Evolutionary conservation across 306 rosid species (phyloP), one percentile per base, ranked within the genome.

Genomic region (Prunus salicina): DNA sequence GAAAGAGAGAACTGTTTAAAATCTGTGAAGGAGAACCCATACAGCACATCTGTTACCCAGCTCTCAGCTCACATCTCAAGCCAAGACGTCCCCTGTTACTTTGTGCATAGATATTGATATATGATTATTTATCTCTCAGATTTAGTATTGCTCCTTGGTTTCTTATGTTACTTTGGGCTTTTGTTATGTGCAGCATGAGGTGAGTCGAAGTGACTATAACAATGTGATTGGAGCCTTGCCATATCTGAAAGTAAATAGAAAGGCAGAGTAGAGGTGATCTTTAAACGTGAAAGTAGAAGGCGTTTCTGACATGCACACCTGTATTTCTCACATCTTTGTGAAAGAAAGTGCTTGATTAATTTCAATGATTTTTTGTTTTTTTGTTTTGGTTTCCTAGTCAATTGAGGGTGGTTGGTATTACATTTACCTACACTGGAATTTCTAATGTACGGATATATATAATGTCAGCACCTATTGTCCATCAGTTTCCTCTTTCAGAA

Each of bases 181-280:
- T 77, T 81, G 61, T 60, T 52, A 74, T 79, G 45, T 27, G 57
- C 97, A 95, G 97, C 85, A 80, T 66, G 77, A 77, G 9, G 97
- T 92, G 52, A 69, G 76, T 88, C 87, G 90, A 81, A 91, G 97
- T 69, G 97, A 95, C 89, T 92, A 90, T 75, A 91, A 95, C 84
- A 95, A 95, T 71, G 99, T 95, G 72, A 85, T 92, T 32, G 88
- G 93, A 67, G 89, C 89, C 78, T 80, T 95, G 84, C 99, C 99
- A 7, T 95, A 95, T 76, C 86, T 95, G 73, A 95, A 95, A 85
- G 99, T 89, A 73, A 90, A 95, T 84, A 87, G 99, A 81, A 34
- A 81, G 15, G 96, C 89, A 15, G 65, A 82, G 71, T 90, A 90
- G 80, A 84, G 68, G 25, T 47, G 14, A 43, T 43, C 24, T 24